Evolutionary conservation across 179 eudicot genomes (phyloP).

Genomic region (Drosera spatulata): DNA sequence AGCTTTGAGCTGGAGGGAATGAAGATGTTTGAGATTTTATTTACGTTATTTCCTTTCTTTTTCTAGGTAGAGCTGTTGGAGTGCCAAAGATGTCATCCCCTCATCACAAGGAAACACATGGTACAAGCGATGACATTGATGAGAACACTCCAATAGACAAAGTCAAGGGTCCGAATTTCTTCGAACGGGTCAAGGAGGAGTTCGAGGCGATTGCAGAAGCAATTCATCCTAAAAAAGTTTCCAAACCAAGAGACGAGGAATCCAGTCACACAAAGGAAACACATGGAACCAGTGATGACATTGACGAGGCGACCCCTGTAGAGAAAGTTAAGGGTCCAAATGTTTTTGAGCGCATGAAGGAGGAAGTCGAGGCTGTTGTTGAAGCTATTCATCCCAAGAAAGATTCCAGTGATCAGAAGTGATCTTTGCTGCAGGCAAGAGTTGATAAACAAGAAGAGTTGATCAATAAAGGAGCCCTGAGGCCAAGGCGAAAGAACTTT

Average conservation of each 20-base stretch:
- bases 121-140: slow-evolving; percentile 57
- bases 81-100: slow-evolving; percentile 24
- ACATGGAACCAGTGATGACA: slow-evolving; percentile 67
- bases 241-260: slow-evolving; percentile 23
- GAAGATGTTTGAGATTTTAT: too few species aligned
- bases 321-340: slow-evolving; percentile 68
- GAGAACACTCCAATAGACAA: slow-evolving; percentile 49
- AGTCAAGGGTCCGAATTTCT: slow-evolving; percentile 71
- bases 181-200: slow-evolving; percentile 41
- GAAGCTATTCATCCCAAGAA: slow-evolving; percentile 28
- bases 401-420: slow-evolving; percentile 14
- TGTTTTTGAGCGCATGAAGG: slow-evolving; percentile 38
- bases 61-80: too few species aligned
- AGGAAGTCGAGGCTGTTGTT: slow-evolving; percentile 37
- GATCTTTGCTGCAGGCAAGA: neutral
- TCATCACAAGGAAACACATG: slow-evolving; percentile 84
- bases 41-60: too few species aligned
- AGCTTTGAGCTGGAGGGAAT: too few species aligned
- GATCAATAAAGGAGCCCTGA: too few species aligned
- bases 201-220: slow-evolving; percentile 31
- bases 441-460: neutral
- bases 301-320: slow-evolving; percentile 52
- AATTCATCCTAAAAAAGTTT: slow-evolving; percentile 23
- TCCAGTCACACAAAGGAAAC: slow-evolving; percentile 52
- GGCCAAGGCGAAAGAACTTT: too few species aligned